Evolutionary conservation across 1,284 basidiomycete species (phyloP).

Genomic region (Fistulinella cinereoalba): DNA sequence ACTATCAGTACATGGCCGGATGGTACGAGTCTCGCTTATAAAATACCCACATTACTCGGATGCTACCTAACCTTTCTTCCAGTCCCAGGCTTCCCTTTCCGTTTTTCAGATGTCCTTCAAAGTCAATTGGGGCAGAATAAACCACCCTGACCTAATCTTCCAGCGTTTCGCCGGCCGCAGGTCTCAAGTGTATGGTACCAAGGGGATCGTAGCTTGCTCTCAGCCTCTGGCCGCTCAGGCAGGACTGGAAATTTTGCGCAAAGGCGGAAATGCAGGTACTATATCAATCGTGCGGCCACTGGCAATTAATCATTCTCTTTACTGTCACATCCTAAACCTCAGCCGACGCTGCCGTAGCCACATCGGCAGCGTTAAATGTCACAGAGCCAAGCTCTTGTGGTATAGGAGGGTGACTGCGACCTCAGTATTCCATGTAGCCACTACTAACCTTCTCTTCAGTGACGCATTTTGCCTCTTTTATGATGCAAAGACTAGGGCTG

Average conservation of each 20-base stretch:
- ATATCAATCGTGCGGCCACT: neutral
- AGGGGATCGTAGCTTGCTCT: conserved; percentile 85
- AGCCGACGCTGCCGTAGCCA: conserved; percentile 77
- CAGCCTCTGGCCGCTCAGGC: conserved; percentile 89
- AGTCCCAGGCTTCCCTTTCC: no score
- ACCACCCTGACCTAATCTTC: conserved; percentile 56
- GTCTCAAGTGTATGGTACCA: conserved; percentile 80
- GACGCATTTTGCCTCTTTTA: conserved; percentile 94
- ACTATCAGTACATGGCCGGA: no score
- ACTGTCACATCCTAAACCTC: conserved; percentile 2
- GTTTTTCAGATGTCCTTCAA: conserved; percentile 43
- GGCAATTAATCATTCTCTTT: no score
- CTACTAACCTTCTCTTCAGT: conserved; percentile 38
- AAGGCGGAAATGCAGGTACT: conserved; percentile 88
- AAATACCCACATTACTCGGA: neutral
- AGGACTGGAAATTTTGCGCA: conserved; percentile 83
- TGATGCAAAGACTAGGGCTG: conserved; percentile 73
- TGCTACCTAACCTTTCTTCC: conserved; percentile 1
- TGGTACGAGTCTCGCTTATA: no score
- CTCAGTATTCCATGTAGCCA: neutral
- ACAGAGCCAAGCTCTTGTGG: conserved; percentile 81
- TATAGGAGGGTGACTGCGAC: conserved; percentile 64
- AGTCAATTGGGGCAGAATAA: conserved; percentile 68
- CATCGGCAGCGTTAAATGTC: conserved; percentile 85
- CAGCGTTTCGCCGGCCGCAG: conserved; percentile 67